phyloP scores from a whole-genome alignment of 176 grass and related monocot species.

The Triticum aestivum region DNA sequence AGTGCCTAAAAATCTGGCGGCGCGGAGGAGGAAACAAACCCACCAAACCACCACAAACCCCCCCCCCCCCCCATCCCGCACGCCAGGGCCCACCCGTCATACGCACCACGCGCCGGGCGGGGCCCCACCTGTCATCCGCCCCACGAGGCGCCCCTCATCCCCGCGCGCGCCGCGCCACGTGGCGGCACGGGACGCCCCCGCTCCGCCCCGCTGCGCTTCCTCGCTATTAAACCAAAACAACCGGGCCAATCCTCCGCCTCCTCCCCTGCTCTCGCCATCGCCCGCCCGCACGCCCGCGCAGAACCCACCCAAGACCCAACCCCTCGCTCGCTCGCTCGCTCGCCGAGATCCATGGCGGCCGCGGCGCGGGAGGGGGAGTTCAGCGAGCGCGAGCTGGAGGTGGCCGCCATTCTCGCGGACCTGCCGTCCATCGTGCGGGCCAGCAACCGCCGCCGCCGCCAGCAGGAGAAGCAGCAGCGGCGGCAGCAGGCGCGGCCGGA shows the following conservation, averaged over 20 bases:
- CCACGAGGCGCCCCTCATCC: constrained; percentile 11
- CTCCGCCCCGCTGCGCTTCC: neutral
- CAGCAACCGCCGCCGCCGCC: neutral
- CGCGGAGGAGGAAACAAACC: neutral
- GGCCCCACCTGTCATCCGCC: constrained; percentile 31
- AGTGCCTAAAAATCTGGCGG: constrained; percentile 5
- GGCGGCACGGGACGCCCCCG: constrained; percentile 3
- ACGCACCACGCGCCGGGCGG: neutral
- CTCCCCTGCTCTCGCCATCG: neutral
- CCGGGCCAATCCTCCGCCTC: constrained; percentile 31
- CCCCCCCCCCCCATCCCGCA: neutral
- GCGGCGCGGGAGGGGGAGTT: neutral
- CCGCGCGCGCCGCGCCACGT: constrained; percentile 32
- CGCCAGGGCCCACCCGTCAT: neutral
- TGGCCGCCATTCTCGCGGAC: constrained; percentile 38
- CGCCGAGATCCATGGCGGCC: constrained; percentile 6
- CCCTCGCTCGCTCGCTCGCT: neutral
- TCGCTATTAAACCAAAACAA: constrained; percentile 35
- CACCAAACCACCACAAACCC: neutral
- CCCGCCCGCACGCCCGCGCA: neutral
- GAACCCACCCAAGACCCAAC: neutral
- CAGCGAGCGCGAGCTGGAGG: constrained; percentile 5
- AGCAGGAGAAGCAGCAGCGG: neutral
- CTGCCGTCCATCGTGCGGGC: constrained; percentile 11
- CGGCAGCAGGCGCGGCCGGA: neutral